These are phyloP conservation scores for Pythium rishiriense DNA, from an alignment of 352 stramenopile species.

Conservation along the genomic window DNA sequence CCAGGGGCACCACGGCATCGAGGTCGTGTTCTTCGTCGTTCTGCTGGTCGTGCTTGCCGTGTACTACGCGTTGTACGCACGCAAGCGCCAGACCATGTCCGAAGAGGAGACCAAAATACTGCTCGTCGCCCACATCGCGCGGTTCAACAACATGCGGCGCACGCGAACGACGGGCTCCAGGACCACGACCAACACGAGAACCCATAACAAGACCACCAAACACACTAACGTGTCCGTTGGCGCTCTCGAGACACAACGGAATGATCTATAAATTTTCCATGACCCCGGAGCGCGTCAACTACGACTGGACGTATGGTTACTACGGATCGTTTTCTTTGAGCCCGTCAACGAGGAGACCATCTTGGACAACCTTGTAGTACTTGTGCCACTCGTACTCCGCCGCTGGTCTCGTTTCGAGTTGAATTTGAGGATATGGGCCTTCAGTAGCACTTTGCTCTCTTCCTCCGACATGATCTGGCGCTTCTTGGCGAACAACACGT, in stretches of 20 bases:
- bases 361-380: not conserved
- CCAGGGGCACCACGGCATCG: too few species aligned
- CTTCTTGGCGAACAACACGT: slow-evolving; percentile 21
- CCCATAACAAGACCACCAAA: too few species aligned
- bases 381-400: not conserved
- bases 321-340: not conserved
- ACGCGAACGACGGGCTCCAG: not conserved
- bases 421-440: slow-evolving; percentile 15
- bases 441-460: slow-evolving; percentile 24
- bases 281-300: too few species aligned
- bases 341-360: not conserved
- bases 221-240: too few species aligned
- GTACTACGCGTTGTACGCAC: too few species aligned
- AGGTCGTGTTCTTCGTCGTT: too few species aligned
- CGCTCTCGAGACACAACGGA: too few species aligned
- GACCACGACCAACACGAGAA: too few species aligned
- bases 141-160: slow-evolving; percentile 3
- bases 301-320: not conserved
- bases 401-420: slow-evolving; percentile 8
- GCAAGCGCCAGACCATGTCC: slow-evolving; percentile 4
- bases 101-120: slow-evolving; percentile 14
- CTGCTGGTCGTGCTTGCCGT: too few species aligned
- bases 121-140: slow-evolving; percentile 10
- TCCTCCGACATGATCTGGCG: slow-evolving; percentile 28
- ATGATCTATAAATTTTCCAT: too few species aligned